Conservation (phyloP, 2,329 filamentous ascomycete species). For the Lasiodiplodia sp. region DNA sequence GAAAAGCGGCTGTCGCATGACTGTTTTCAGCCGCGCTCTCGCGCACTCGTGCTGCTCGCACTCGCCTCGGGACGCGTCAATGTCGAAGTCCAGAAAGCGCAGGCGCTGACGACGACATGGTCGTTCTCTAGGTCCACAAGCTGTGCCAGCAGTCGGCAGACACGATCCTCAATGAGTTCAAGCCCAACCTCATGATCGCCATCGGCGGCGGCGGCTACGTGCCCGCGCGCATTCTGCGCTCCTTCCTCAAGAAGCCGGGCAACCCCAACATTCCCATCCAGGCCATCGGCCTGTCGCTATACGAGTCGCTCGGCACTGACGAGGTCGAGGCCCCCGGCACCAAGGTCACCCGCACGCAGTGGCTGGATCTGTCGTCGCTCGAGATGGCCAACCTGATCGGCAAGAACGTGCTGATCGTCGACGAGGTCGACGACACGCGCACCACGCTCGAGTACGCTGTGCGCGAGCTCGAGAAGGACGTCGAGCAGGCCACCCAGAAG, state of each 20-base stretch:
- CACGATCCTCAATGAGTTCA: slow-evolving; percentile 81
- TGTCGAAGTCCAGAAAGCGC: neutral
- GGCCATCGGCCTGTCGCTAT: slow-evolving; percentile 96
- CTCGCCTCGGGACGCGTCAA: neutral
- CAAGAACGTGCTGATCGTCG: slow-evolving; percentile 90
- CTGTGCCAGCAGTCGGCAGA: slow-evolving; percentile 88
- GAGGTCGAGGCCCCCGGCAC: slow-evolving; percentile 82
- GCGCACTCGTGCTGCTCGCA: neutral
- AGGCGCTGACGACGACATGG: slow-evolving; percentile 4
- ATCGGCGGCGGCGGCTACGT: slow-evolving; percentile 98
- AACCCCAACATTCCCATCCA: slow-evolving; percentile 97
- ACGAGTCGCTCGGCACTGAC: slow-evolving; percentile 78
- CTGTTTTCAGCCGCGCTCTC: neutral
- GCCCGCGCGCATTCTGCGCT: slow-evolving; percentile 94
- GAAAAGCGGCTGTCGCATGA: neutral
- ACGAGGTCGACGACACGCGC: slow-evolving; percentile 94
- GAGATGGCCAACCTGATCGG: slow-evolving; percentile 89
- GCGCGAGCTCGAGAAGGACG: slow-evolving; percentile 92
- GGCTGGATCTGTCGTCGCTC: slow-evolving; percentile 88
- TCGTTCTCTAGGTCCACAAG: slow-evolving; percentile 83
- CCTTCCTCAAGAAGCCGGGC: slow-evolving; percentile 90
- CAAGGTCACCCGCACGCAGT: slow-evolving; percentile 97
- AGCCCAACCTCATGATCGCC: slow-evolving; percentile 96
- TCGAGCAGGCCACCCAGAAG: slow-evolving; percentile 78
- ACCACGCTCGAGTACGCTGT: slow-evolving; percentile 95